Percentiles rank a stretch among this genome's conserved stretches.
phyloP scores from a whole-genome alignment of 2,329 filamentous ascomycete genomes.

The Tolypocladium endophyticum region DNA sequence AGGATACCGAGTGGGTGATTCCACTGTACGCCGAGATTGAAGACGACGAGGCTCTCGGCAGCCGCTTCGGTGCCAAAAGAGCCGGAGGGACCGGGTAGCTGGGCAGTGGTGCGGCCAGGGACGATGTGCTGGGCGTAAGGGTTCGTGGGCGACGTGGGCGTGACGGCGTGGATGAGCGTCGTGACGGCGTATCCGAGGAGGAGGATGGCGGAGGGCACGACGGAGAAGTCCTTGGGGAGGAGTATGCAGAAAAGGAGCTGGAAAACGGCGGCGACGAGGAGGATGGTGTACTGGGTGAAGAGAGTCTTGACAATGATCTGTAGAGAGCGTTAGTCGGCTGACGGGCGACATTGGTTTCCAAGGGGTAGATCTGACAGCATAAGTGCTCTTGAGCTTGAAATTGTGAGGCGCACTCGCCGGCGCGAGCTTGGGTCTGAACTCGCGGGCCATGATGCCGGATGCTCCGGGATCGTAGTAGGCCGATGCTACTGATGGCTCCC shows the following conservation, averaged over 20 bases:
- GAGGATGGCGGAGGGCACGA: constrained; percentile 20
- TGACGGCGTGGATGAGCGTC: constrained; percentile 15
- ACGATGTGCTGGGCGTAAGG: constrained; percentile 15
- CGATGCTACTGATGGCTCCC: too few relatives aligned
- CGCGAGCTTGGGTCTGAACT: constrained; percentile 14
- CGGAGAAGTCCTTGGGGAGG: constrained; percentile 23
- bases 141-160: background rate
- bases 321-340: background rate
- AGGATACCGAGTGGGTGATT: constrained; percentile 40
- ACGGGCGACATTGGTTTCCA: too few relatives aligned
- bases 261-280: constrained; percentile 21
- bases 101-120: constrained; percentile 21
- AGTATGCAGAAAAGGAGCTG: constrained; percentile 21
- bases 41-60: constrained; percentile 24
- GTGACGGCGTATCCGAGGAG: constrained; percentile 18
- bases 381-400: background rate
- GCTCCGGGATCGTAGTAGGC: background rate
- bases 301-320: constrained; percentile 18
- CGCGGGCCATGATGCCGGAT: background rate
- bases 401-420: constrained; percentile 9
- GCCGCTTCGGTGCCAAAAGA: constrained; percentile 16
- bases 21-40: constrained; percentile 32
- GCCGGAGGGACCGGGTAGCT: constrained; percentile 16
- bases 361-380: background rate
- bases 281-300: constrained; percentile 20